Evolutionary conservation across 495 filamentous ascomycete species (phyloP).

Genomic region (Penicillium cinerascens): DNA sequence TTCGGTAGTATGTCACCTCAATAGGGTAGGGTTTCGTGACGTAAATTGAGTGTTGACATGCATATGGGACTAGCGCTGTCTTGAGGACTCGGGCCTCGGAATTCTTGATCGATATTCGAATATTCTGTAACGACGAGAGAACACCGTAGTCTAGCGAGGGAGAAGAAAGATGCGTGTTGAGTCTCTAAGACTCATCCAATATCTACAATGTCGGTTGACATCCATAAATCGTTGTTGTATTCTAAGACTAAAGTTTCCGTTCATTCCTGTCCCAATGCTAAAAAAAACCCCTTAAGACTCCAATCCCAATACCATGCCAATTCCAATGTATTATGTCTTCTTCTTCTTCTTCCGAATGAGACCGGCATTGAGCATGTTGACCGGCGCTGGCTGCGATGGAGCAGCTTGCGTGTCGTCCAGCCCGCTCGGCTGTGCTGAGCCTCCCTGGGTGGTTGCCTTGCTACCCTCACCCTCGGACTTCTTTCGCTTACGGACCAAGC

Average conservation of each 20-base stretch:
- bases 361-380: constrained; percentile 56
- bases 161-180: too few species aligned
- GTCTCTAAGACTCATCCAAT: too few species aligned
- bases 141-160: too few species aligned
- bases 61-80: too few species aligned
- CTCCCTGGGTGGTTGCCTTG: constrained; percentile 10
- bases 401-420: constrained; percentile 28
- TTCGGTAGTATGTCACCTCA: neutral
- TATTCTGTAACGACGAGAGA: too few species aligned
- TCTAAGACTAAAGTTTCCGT: too few species aligned
- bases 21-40: neutral
- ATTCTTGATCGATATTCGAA: too few species aligned
- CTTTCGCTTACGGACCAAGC: constrained; percentile 53
- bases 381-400: constrained; percentile 28
- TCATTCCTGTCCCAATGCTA: neutral
- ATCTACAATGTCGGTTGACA: too few species aligned
- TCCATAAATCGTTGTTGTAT: too few species aligned
- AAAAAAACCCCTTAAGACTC: neutral
- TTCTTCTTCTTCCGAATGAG: constrained; percentile 64
- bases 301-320: neutral
- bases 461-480: constrained; percentile 36
- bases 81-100: too few species aligned
- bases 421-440: constrained; percentile 7
- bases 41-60: neutral
- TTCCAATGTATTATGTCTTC: constrained; percentile 40